A percentile compares a stretch with the other conserved stretches of the same genome.
Evolutionary conservation across 495 filamentous ascomycete species (phyloP).

Genomic region (Halenospora varia): DNA sequence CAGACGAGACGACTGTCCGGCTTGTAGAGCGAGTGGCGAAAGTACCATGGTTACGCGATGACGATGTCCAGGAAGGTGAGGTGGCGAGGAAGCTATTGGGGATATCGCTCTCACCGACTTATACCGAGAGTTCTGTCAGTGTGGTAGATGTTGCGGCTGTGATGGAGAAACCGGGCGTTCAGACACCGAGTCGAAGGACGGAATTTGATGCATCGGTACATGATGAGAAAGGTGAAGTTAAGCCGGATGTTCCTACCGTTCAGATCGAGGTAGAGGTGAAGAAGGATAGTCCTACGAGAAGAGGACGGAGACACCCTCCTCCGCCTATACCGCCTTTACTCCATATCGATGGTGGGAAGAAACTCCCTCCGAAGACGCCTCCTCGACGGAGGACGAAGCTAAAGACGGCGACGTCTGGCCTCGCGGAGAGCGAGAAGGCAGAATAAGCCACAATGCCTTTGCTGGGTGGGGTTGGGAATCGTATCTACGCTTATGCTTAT

Average conservation of each 20-base stretch:
- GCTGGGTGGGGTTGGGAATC: background rate
- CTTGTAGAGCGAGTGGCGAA: slow-evolving; percentile 77
- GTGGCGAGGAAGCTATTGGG: slow-evolving; percentile 42
- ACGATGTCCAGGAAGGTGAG: slow-evolving; percentile 40
- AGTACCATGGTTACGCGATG: slow-evolving; percentile 71
- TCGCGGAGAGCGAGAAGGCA: slow-evolving; percentile 1
- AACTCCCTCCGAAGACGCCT: slow-evolving; percentile 50
- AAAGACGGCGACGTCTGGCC: slow-evolving; percentile 19
- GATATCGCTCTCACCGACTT: slow-evolving; percentile 43
- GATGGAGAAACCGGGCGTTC: slow-evolving; percentile 78
- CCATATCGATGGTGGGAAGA: slow-evolving; percentile 33
- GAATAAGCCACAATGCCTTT: background rate
- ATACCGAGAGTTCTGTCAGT: slow-evolving; percentile 55
- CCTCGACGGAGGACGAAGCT: slow-evolving; percentile 44
- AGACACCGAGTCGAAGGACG: slow-evolving; percentile 68
- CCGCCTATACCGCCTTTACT: slow-evolving; percentile 32
- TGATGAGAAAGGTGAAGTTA: slow-evolving; percentile 7
- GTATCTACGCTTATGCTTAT: too few relatives aligned
- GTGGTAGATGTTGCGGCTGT: slow-evolving; percentile 75
- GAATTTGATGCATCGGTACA: slow-evolving; percentile 23
- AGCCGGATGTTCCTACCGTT: too few relatives aligned
- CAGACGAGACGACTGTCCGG: slow-evolving; percentile 83
- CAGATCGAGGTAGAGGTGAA: slow-evolving; percentile 8
- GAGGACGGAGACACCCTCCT: slow-evolving; percentile 37
- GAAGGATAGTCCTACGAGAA: slow-evolving; percentile 25